Base-by-base conservation (phyloP, 192 early-diverging fungal genomes). In the Geranomyces variabilis region DNA sequence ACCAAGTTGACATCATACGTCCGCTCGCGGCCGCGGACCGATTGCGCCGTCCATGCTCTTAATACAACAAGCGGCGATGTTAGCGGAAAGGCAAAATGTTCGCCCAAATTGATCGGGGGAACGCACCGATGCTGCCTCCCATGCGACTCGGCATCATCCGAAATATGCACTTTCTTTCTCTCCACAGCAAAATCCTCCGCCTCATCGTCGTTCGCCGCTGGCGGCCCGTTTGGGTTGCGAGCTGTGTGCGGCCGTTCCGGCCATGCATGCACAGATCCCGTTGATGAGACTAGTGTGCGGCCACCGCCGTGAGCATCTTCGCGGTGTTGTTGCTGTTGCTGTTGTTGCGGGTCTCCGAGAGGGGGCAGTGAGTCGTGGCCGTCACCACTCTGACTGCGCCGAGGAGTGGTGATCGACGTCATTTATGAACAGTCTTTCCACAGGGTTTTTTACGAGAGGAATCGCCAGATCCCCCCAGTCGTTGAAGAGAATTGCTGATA, bases 1-100 rank as follows among this genome's bases (percentile, higher is more conserved):
- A 83, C 76, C 1, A 87, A 64, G 67, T 87, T 87, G 28, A 87
- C 75, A 63, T 87, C 85, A 70, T 84, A 87, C 5, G 77, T 81
- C 26, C 81, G 24, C 57, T 87, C 85, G 36, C 76, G 73, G 22
- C 76, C 77, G 29, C 80, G 58, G 31, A 60, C 21, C 17, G 58
- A 28, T 60, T 60, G 58, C 31, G 24, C 58, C 29, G 24, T 34
- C 58, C 58, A 60, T 26, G 51, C 51, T 17, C 51, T 53, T 13
- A 47, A 47, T 47, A 17, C 10, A 41, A 41, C 36, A 41, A 41
- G 10, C n/a, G n/a, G n/a, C n/a, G n/a, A n/a, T n/a, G n/a, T n/a
- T n/a, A n/a, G n/a, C n/a, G n/a, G n/a, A n/a, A n/a, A n/a, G n/a
- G n/a, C n/a, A n/a, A n/a, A n/a, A n/a, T n/a, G n/a, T n/a, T n/a